phyloP scores from a whole-genome alignment of 257 asterid genomes.

The Rauvolfia tetraphylla region DNA sequence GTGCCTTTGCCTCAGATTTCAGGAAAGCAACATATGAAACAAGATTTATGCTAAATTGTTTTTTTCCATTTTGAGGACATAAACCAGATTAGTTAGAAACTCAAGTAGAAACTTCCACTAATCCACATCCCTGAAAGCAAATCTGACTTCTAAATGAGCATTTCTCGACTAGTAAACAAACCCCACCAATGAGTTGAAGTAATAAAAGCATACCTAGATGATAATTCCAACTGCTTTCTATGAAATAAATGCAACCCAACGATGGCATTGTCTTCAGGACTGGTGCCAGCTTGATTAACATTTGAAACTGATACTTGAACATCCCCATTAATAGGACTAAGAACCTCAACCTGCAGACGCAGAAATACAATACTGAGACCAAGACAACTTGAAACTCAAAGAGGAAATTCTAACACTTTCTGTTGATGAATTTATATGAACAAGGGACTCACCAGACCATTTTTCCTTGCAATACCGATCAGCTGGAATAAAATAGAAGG shows the following conservation, averaged over 20 bases:
- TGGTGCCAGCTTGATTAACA: conserved; percentile 31
- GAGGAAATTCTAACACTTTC: background rate
- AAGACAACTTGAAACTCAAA: conserved; percentile 12
- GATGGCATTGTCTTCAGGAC: conserved; percentile 46
- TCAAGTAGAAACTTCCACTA: background rate
- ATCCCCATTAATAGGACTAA: conserved; percentile 70
- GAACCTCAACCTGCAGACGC: conserved; percentile 57
- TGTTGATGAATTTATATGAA: background rate
- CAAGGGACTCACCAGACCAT: conserved; percentile 58
- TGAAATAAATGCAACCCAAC: conserved; percentile 68
- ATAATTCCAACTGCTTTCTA: conserved; percentile 42
- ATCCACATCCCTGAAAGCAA: background rate
- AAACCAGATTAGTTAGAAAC: background rate
- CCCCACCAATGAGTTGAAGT: background rate
- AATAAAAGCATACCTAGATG: conserved; percentile 41
- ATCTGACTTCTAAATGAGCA: conserved; percentile 3
- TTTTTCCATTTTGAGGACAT: background rate
- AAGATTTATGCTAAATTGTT: background rate
- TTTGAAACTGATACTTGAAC: conserved; percentile 46
- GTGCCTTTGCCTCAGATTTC: background rate
- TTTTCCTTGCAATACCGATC: conserved; percentile 72
- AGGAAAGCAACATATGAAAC: background rate
- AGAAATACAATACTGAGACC: conserved; percentile 16
- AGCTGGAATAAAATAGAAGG: conserved; percentile 48
- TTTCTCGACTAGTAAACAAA: background rate